Conservation (phyloP, 306 rosid genomes). For the Vicia villosa region DNA sequence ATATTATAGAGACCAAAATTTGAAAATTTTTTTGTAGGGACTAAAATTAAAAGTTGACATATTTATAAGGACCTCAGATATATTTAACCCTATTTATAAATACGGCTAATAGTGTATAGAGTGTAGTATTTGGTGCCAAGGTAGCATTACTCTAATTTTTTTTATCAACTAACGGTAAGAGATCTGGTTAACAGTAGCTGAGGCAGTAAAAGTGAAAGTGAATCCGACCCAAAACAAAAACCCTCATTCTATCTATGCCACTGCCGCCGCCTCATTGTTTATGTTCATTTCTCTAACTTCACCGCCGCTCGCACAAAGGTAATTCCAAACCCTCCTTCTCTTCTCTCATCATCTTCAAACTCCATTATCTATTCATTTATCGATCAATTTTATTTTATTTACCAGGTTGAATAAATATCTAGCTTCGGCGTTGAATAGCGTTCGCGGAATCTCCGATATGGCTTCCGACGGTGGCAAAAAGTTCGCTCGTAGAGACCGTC, state of each 20-base stretch:
- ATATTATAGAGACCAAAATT: too few relatives aligned
- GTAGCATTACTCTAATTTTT: too few relatives aligned
- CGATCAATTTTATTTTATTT: not conserved
- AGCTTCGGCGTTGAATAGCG: slow-evolving; percentile 26
- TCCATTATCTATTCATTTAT: not conserved
- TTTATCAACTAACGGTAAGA: too few relatives aligned
- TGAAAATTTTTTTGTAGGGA: too few relatives aligned
- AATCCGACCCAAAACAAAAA: slow-evolving; percentile 3
- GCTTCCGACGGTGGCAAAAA: slow-evolving; percentile 60
- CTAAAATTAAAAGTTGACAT: too few relatives aligned
- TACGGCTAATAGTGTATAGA: too few relatives aligned
- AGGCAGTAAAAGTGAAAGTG: not conserved
- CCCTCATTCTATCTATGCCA: not conserved
- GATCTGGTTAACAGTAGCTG: not conserved
- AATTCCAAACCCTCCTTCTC: not conserved
- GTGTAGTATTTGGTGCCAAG: too few relatives aligned
- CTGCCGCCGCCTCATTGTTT: not conserved
- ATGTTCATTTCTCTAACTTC: not conserved
- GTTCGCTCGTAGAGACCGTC: slow-evolving; percentile 76
- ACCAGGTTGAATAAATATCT: not conserved
- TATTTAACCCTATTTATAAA: too few relatives aligned
- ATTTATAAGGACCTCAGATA: too few relatives aligned
- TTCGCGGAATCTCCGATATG: slow-evolving; percentile 54
- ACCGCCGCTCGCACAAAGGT: not conserved
- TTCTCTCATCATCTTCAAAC: not conserved